Evolutionary conservation across 176 grass and related monocot species (phyloP).

Genomic region (Lolium rigidum): DNA sequence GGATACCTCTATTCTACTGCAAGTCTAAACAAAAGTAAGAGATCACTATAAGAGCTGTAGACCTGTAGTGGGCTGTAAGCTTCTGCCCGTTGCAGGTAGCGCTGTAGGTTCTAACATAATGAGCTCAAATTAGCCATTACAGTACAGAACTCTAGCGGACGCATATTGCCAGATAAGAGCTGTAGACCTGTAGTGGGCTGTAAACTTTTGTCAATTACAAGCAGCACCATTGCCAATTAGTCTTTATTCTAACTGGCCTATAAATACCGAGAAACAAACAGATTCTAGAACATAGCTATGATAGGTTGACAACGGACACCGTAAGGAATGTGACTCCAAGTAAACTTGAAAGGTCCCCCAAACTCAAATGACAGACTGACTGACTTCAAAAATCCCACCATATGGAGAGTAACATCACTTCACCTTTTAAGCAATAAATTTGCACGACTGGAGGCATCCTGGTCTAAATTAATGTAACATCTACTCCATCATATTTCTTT

Average conservation of each 20-base stretch:
- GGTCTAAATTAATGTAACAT: constrained; percentile 30
- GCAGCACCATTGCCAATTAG: neutral
- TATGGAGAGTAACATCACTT: neutral
- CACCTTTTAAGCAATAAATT: constrained; percentile 4
- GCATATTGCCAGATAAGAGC: neutral
- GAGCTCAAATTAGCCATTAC: too few relatives aligned
- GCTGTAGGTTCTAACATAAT: too few relatives aligned
- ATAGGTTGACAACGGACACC: neutral
- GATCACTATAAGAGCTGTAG: neutral
- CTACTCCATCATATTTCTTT: constrained; percentile 30
- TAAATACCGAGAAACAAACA: neutral
- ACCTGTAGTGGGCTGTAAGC: neutral
- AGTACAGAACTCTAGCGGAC: too few relatives aligned
- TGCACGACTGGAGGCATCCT: neutral
- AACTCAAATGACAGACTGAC: constrained; percentile 16
- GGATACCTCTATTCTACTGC: neutral
- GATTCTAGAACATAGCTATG: neutral
- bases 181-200: neutral
- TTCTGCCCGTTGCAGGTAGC: neutral
- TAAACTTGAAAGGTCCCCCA: neutral
- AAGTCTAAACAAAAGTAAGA: neutral
- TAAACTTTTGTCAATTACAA: neutral
- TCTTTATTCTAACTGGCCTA: constrained; percentile 7
- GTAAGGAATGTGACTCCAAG: neutral
- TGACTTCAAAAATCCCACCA: neutral